Base-by-base conservation (phyloP, 371 early-diverging fungal genomes). In the Conidiobolus incongruus region DNA sequence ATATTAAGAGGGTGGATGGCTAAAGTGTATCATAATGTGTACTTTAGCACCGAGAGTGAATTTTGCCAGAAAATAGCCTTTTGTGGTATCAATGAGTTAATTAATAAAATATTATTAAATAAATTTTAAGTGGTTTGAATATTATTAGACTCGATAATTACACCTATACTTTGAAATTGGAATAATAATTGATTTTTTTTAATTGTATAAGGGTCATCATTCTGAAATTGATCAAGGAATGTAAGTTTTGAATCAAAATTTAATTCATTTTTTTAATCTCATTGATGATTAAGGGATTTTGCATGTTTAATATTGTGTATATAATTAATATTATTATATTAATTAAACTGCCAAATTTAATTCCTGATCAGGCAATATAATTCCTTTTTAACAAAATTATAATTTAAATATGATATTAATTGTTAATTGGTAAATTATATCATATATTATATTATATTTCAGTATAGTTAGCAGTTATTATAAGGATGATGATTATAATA, bases 401-500 rank as follows among this genome's bases (percentile, higher is more conserved):
- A 47, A 52, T 4, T 66, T 68, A 3, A 50, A 66, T 29, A 65
- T 67, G 30, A 63, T 87, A 3, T 45, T 91, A 55, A 77, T 93
- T 35, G 53, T 93, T 10, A 92, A 93, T 52, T 93, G 94, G 75
- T 72, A 63, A 60, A 50, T 40, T 20, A 37, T 28, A n/a, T 28
- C 13, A 43, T 31, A 38, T 24, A 47, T 33, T 21, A 24, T 22
- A 15, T 44, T 43, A 2, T 45, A n/a, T 23, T 19, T 32, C 10
- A 34, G n/a, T 35, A 21, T 35, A 23, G n/a, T 22, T 37, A 1
- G n/a, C 17, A 23, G 2, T 28, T 13, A 33, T 7, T 13, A 21
- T 51, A 72, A 69, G 92, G 90, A 92, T 50, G 63, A 88, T n/a
- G 90, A 92, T 56, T 88, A 90, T 52, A 91, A 64, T 58, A 54